phyloP scores from a whole-genome alignment of 2,329 filamentous ascomycete species.

The Microsporum canis region DNA sequence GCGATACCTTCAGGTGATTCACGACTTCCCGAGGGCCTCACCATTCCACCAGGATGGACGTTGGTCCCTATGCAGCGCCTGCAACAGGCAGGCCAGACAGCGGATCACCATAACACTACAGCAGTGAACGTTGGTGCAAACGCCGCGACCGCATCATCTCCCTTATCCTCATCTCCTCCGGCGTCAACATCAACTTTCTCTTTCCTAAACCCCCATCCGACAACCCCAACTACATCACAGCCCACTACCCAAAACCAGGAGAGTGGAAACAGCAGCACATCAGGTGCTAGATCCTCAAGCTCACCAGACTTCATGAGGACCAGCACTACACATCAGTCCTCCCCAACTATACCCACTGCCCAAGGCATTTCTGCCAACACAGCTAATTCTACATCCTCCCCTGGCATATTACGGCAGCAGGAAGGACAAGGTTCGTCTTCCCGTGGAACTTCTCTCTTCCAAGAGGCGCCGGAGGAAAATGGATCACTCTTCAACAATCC shows the following conservation, averaged over 20 bases:
- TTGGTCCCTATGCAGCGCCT: constrained; percentile 35
- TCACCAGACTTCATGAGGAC: not conserved
- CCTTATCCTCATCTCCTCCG: not conserved
- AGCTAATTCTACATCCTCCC: not conserved
- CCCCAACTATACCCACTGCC: not conserved
- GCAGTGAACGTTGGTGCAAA: not conserved
- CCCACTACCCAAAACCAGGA: not conserved
- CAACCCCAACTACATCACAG: not conserved
- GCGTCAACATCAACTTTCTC: not conserved
- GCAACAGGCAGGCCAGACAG: constrained; percentile 1
- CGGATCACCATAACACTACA: not conserved
- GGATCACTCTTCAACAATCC: not conserved
- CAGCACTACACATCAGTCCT: not conserved
- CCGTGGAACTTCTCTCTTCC: not conserved
- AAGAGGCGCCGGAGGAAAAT: not conserved
- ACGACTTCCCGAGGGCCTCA: constrained; percentile 41
- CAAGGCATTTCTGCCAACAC: not conserved
- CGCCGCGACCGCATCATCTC: not conserved
- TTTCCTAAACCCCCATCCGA: not conserved
- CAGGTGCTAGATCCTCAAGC: not conserved
- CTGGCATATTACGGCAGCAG: not conserved
- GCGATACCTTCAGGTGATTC: constrained; percentile 34
- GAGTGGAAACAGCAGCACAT: not conserved
- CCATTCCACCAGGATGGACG: constrained; percentile 43
- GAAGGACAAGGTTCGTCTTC: not conserved